These are phyloP conservation scores for Camptophora hylomeconis DNA, from an alignment of 2,329 filamentous ascomycete species.

Conservation along the genomic window DNA sequence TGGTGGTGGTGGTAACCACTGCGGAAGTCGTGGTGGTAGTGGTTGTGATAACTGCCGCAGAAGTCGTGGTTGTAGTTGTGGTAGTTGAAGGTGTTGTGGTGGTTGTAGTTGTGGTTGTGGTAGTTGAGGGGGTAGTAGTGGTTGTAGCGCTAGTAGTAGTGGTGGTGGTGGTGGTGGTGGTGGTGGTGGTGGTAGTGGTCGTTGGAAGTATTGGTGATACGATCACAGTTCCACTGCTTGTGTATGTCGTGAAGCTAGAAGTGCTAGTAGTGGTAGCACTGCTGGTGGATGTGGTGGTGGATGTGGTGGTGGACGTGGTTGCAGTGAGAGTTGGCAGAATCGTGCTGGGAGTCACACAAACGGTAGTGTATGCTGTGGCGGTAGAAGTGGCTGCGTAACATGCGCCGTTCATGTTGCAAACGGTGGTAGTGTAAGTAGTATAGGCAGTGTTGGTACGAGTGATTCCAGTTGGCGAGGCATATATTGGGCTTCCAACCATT, in stretches of 20 bases:
- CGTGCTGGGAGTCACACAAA: neutral
- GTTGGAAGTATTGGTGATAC: neutral
- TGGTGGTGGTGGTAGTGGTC: conserved; percentile 23
- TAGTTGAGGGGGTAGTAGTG: conserved; percentile 1
- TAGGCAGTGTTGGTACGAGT: too few relatives aligned
- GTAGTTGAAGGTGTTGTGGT: conserved; percentile 1
- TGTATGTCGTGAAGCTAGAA: neutral
- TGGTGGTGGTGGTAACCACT: neutral
- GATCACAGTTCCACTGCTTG: neutral
- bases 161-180: conserved; percentile 28
- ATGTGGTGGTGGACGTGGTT: neutral
- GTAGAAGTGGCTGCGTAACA: conserved; percentile 10
- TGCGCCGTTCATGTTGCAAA: too few relatives aligned
- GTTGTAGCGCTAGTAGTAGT: conserved; percentile 2
- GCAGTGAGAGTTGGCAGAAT: neutral
- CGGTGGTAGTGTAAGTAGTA: too few relatives aligned
- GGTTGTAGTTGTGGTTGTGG: conserved; percentile 1
- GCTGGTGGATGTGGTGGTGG: neutral
- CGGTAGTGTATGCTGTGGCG: conserved; percentile 2
- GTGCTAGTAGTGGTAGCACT: neutral
- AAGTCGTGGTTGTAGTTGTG: conserved; percentile 1
- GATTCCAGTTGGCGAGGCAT: too few relatives aligned
- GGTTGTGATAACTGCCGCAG: too few relatives aligned
- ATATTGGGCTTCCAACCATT: too few relatives aligned
- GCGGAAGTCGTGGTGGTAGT: neutral